Evolutionary conservation across 1,284 basidiomycete genomes (phyloP).

Genomic region (Sanguinoderma infundibulare): DNA sequence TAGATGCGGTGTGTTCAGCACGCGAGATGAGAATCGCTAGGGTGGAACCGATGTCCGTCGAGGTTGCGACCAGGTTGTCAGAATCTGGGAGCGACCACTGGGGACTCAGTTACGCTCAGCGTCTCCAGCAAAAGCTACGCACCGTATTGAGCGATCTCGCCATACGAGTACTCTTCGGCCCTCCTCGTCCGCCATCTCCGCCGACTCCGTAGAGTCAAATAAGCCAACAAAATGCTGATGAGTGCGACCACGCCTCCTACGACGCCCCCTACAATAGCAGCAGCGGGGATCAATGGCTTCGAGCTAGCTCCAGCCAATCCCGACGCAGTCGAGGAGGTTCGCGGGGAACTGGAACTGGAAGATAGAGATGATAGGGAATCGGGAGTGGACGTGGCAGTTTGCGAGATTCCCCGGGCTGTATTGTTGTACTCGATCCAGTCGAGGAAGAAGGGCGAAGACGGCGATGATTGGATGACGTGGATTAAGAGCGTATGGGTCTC

Average conservation of each 20-base stretch:
- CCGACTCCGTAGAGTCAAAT: background rate
- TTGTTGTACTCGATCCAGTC: conserved; percentile 6
- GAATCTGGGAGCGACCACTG: background rate
- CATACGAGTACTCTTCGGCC: background rate
- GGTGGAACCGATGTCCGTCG: background rate
- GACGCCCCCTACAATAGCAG: background rate
- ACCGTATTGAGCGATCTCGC: background rate
- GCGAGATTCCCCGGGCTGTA: background rate
- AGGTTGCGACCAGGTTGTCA: background rate
- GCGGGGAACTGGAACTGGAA: background rate
- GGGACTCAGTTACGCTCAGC: background rate
- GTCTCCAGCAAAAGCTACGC: background rate
- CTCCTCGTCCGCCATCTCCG: background rate
- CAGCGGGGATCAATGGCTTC: background rate
- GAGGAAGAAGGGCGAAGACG: background rate
- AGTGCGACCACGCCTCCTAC: background rate
- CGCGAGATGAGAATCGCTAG: background rate
- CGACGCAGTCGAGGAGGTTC: background rate
- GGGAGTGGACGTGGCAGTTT: too few relatives aligned
- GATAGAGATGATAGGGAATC: too few relatives aligned
- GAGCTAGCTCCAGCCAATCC: background rate
- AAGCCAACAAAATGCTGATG: background rate
- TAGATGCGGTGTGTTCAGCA: background rate
- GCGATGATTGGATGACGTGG: background rate
- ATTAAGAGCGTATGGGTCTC: background rate